A percentile compares a stretch with the other conserved stretches of the same genome.
Evolutionary conservation across 2,329 filamentous ascomycete species (phyloP).

Genomic region (Lachnellula cervina): DNA sequence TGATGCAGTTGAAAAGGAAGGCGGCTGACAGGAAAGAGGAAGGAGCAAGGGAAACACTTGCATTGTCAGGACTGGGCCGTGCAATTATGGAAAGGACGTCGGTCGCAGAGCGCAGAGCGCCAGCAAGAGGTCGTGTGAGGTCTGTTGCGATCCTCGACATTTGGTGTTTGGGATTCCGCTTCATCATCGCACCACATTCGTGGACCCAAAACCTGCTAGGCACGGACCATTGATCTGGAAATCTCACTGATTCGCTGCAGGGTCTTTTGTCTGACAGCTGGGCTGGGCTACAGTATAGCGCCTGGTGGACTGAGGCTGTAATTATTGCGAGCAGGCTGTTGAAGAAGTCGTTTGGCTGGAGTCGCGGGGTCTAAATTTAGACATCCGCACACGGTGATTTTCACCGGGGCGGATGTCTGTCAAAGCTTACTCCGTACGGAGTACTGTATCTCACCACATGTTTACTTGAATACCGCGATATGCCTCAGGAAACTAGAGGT

Average conservation of each 20-base stretch:
- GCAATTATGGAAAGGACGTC: slow-evolving; percentile 2
- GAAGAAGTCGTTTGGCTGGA: too few relatives aligned
- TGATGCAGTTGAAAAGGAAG: slow-evolving; percentile 8
- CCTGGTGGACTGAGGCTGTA: neutral
- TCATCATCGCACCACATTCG: slow-evolving; percentile 15
- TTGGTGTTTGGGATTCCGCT: slow-evolving; percentile 22
- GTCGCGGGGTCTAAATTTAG: too few relatives aligned
- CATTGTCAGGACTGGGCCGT: slow-evolving; percentile 4
- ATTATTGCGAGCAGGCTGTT: neutral
- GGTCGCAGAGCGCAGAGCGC: too few relatives aligned
- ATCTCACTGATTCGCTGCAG: neutral
- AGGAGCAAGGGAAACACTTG: slow-evolving; percentile 21
- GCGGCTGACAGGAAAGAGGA: slow-evolving; percentile 7
- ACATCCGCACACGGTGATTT: too few relatives aligned
- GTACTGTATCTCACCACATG: too few relatives aligned
- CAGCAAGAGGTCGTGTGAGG: slow-evolving; percentile 5
- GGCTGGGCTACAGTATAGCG: neutral
- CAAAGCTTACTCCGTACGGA: too few relatives aligned
- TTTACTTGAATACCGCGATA: too few relatives aligned
- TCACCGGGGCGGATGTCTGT: too few relatives aligned
- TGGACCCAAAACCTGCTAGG: neutral
- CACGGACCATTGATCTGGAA: slow-evolving; percentile 1
- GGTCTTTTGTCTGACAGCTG: neutral
- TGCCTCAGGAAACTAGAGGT: too few relatives aligned
- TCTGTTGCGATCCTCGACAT: slow-evolving; percentile 17